phyloP scores from a whole-genome alignment of 2,329 filamentous ascomycete species.

The Leptographium procerum region DNA sequence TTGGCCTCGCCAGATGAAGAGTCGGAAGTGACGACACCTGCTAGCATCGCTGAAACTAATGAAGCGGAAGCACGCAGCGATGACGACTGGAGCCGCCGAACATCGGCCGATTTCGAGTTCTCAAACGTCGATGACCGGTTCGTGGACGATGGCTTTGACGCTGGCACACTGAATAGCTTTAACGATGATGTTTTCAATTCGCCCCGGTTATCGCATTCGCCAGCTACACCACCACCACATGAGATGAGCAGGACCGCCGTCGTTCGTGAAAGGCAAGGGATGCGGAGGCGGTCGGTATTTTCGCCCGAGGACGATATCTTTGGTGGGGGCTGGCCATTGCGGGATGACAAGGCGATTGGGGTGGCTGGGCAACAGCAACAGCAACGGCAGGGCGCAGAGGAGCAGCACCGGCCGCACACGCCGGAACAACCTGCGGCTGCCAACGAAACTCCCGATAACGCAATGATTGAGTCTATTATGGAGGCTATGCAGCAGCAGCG shows the following conservation, averaged over 20 bases:
- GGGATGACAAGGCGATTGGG: constrained; percentile 22
- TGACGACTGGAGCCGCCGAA: constrained; percentile 19
- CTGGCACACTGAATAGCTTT: constrained; percentile 28
- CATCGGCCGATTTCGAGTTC: constrained; percentile 27
- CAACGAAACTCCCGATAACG: constrained; percentile 22
- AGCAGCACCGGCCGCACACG: constrained; percentile 26
- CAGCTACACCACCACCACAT: constrained; percentile 11
- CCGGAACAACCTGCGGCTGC: constrained; percentile 21
- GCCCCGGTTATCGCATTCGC: constrained; percentile 17
- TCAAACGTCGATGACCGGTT: constrained; percentile 32
- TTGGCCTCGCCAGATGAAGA: constrained; percentile 63
- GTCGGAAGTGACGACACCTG: not conserved
- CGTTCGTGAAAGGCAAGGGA: constrained; percentile 39
- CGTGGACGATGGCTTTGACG: constrained; percentile 36
- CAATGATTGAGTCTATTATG: constrained; percentile 50
- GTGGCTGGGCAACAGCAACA: constrained; percentile 22
- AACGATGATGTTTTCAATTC: constrained; percentile 32
- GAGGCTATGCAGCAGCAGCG: constrained; percentile 50
- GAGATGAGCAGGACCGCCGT: constrained; percentile 39
- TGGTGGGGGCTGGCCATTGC: constrained; percentile 36
- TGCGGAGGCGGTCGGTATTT: constrained; percentile 50
- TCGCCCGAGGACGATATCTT: constrained; percentile 57
- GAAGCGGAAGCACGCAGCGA: constrained; percentile 32
- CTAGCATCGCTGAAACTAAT: constrained; percentile 12
- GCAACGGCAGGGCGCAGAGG: constrained; percentile 20